A percentile compares a stretch with the other conserved stretches of the same genome.
These are phyloP conservation scores for Tribonema minus DNA, from an alignment of 108 stramenopile species.

Conservation along the genomic window DNA sequence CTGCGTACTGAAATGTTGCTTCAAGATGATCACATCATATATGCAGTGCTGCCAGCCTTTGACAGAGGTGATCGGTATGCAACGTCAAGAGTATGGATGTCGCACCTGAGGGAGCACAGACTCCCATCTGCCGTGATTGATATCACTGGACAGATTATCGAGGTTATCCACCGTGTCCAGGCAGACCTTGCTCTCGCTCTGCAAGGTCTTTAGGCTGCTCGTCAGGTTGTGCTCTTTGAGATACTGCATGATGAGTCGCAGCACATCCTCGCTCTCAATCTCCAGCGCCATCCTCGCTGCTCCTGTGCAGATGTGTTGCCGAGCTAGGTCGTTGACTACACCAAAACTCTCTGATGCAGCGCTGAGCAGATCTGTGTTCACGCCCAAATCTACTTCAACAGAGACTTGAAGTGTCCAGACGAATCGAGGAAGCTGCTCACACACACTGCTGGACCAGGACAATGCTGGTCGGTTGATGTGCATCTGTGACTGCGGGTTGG, in stretches of 20 bases:
- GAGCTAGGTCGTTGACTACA: not conserved
- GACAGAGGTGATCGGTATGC: too few relatives aligned
- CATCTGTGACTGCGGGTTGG: too few relatives aligned
- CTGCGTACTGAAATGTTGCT: too few relatives aligned
- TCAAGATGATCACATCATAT: too few relatives aligned
- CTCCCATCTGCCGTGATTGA: slow-evolving; percentile 57
- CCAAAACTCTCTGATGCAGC: too few relatives aligned
- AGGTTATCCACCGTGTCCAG: slow-evolving; percentile 56
- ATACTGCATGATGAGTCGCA: slow-evolving; percentile 61
- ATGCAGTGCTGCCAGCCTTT: too few relatives aligned
- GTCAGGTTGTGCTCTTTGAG: slow-evolving; percentile 55
- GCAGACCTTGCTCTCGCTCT: slow-evolving; percentile 51
- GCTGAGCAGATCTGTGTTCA: too few relatives aligned
- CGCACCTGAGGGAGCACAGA: slow-evolving; percentile 52
- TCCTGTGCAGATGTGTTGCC: not conserved
- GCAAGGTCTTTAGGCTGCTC: slow-evolving; percentile 44
- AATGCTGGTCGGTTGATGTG: not conserved
- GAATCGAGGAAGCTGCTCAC: too few relatives aligned
- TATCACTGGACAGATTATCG: slow-evolving; percentile 49
- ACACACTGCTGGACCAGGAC: too few relatives aligned
- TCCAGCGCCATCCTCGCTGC: slow-evolving; percentile 40
- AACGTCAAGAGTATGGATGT: too few relatives aligned
- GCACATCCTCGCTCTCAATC: slow-evolving; percentile 56
- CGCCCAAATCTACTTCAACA: too few relatives aligned
- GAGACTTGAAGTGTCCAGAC: too few relatives aligned